A percentile compares a stretch with the other conserved stretches of the same genome.
These are phyloP conservation scores for Aspergillus caelatus DNA, from an alignment of 2,329 filamentous ascomycete species.

Conservation along the genomic window DNA sequence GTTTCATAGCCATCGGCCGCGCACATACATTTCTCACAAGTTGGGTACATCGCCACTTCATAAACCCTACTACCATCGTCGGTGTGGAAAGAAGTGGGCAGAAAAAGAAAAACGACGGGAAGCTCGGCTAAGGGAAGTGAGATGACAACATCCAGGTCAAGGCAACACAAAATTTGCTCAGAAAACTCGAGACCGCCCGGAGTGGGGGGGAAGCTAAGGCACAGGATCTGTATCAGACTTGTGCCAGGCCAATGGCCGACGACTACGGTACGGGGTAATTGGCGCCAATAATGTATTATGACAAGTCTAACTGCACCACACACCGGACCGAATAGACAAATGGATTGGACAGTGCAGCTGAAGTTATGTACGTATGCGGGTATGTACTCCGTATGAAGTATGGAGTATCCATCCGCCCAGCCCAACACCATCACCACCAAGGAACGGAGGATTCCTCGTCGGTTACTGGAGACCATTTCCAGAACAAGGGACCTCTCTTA, in stretches of 20 bases:
- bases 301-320: slow-evolving; percentile 18
- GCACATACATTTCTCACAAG: neutral
- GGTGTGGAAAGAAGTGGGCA: neutral
- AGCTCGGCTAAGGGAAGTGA: slow-evolving; percentile 5
- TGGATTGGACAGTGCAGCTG: slow-evolving; percentile 3
- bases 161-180: neutral
- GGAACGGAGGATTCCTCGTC: slow-evolving; percentile 12
- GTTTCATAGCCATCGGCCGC: neutral
- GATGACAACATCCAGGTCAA: slow-evolving; percentile 1
- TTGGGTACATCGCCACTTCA: neutral
- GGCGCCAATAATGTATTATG: slow-evolving; percentile 14
- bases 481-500: slow-evolving; percentile 10
- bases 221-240: slow-evolving; percentile 10
- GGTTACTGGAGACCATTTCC: slow-evolving; percentile 14
- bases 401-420: neutral
- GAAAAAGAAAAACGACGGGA: slow-evolving; percentile 2
- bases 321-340: neutral
- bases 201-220: slow-evolving; percentile 1
- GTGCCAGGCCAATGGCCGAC: neutral
- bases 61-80: neutral
- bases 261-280: slow-evolving; percentile 1
- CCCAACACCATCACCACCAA: neutral
- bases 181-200: neutral
- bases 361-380: neutral
- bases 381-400: slow-evolving; percentile 10